Evolutionary conservation across 1,284 basidiomycete species (phyloP).

Genomic region (Ganoderma meredithae): DNA sequence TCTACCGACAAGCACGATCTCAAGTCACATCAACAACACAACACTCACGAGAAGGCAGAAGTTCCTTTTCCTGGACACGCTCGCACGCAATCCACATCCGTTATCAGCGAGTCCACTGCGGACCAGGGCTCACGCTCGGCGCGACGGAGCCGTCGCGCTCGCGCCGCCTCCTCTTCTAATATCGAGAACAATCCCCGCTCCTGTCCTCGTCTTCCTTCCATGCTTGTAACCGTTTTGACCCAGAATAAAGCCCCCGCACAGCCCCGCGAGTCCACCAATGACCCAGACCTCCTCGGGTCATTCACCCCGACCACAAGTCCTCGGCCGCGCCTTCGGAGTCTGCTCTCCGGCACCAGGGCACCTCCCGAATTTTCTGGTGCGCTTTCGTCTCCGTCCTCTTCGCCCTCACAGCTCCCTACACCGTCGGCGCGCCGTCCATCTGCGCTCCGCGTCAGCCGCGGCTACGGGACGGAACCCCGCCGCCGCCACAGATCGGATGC

Average conservation of each 20-base stretch:
- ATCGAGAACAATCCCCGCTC: background rate
- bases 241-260: conserved; percentile 30
- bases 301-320: conserved; percentile 41
- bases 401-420: conserved; percentile 5
- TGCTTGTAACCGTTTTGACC: conserved; percentile 30
- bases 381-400: conserved; percentile 12
- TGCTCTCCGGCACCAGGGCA: conserved; percentile 27
- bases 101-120: conserved; percentile 20
- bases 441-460: background rate
- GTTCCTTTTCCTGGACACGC: conserved; percentile 10
- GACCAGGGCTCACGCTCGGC: background rate
- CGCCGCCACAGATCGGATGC: conserved; percentile 15
- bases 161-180: conserved; percentile 27
- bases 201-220: conserved; percentile 27
- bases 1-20: conserved; percentile 14
- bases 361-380: conserved; percentile 16
- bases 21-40: conserved; percentile 16
- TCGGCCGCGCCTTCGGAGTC: conserved; percentile 34
- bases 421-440: conserved; percentile 13
- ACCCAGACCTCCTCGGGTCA: conserved; percentile 38
- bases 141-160: conserved; percentile 11
- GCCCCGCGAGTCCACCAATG: conserved; percentile 26
- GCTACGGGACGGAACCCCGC: background rate
- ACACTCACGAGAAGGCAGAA: background rate
- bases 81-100: conserved; percentile 25